Evolutionary conservation across 73 alveolate genomes (phyloP).

Genomic region (Blepharisma japonicum): DNA sequence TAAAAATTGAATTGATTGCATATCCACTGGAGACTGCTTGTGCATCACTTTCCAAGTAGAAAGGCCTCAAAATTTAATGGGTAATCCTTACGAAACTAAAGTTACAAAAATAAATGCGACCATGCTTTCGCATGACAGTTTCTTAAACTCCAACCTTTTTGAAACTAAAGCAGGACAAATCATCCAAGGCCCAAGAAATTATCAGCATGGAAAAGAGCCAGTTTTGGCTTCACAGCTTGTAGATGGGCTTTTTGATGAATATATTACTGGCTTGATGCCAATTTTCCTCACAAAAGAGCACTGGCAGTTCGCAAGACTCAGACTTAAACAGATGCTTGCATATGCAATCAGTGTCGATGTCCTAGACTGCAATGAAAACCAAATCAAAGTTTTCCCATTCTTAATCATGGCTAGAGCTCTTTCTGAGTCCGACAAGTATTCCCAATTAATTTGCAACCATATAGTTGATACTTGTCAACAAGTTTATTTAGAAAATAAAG

Average conservation of each 20-base stretch:
- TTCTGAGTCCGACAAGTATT: not conserved
- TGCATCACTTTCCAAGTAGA: not conserved
- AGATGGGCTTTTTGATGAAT: not conserved
- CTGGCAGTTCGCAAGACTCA: not conserved
- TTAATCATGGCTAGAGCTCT: not conserved
- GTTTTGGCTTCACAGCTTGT: not conserved
- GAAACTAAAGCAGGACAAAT: conserved; percentile 13
- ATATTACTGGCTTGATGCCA: not conserved
- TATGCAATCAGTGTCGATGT: not conserved
- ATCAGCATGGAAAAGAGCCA: not conserved
- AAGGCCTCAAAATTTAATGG: not conserved
- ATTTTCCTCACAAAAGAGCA: not conserved
- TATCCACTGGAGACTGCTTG: not conserved
- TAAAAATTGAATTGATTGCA: not conserved
- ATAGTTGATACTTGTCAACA: not conserved
- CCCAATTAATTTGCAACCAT: not conserved
- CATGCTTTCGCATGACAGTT: not conserved
- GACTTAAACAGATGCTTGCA: not conserved
- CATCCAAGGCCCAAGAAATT: conserved; percentile 3
- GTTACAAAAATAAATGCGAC: not conserved
- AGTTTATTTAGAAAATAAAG: not conserved
- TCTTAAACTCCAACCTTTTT: not conserved
- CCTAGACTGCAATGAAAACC: not conserved
- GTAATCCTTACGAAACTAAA: not conserved
- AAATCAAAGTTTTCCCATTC: not conserved